phyloP scores from a whole-genome alignment of 2,329 filamentous ascomycete species.

The Fonsecaea pugnacius region DNA sequence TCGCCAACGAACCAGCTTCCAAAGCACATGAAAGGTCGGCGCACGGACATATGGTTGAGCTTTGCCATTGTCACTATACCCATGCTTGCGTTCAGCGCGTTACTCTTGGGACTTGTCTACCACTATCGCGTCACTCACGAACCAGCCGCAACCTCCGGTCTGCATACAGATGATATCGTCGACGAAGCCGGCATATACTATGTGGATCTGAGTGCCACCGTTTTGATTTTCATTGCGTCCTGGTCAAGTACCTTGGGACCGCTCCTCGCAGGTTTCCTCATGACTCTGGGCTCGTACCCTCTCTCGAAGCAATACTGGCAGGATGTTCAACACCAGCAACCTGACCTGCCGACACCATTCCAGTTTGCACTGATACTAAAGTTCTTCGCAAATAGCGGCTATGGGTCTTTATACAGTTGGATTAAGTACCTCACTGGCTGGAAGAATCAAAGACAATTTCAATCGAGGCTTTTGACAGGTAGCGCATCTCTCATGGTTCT shows the following conservation, averaged over 20 bases:
- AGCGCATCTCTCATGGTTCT: not conserved
- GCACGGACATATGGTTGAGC: not conserved
- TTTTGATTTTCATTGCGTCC: constrained; percentile 35
- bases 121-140: constrained; percentile 2
- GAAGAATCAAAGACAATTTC: not conserved
- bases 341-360: constrained; percentile 9
- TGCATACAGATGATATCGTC: not conserved
- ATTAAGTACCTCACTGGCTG: not conserved
- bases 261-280: constrained; percentile 36
- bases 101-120: constrained; percentile 11
- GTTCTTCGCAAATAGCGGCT: not conserved
- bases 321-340: constrained; percentile 12
- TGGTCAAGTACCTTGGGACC: constrained; percentile 38
- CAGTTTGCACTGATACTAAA: constrained; percentile 8
- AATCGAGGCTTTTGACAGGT: not conserved
- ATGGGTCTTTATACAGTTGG: not conserved
- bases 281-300: constrained; percentile 38
- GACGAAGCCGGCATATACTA: constrained; percentile 29
- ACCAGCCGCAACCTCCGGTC: not conserved
- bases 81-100: constrained; percentile 6
- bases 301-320: constrained; percentile 26
- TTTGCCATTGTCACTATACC: constrained; percentile 8
- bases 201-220: constrained; percentile 35
- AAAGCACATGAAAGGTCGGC: not conserved
- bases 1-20: not conserved